Conservation (phyloP, 768 basidiomycete species). For the Sporobolomyces pararoseus region DNA sequence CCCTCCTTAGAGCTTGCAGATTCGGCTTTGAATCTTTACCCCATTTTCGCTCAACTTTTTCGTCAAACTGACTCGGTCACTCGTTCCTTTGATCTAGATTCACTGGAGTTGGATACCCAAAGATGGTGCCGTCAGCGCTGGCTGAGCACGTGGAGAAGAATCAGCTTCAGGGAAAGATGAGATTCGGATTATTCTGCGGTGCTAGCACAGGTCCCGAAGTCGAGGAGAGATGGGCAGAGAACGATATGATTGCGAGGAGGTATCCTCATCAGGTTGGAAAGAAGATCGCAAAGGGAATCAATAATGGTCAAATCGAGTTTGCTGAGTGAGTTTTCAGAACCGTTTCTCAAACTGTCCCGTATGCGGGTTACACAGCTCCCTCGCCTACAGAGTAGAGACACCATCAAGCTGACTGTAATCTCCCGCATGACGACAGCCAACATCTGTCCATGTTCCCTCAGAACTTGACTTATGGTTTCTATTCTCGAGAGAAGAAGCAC, state of each 20-base stretch:
- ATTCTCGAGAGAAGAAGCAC: conserved; percentile 40
- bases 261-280: conserved; percentile 48
- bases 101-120: conserved; percentile 44
- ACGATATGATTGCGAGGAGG: conserved; percentile 43
- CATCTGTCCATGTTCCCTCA: conserved; percentile 42
- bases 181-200: conserved; percentile 44
- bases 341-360: no score
- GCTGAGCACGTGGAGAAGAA: conserved; percentile 46
- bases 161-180: conserved; percentile 44
- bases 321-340: conserved; percentile 29
- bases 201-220: conserved; percentile 40
- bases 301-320: conserved; percentile 44
- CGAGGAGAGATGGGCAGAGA: conserved; percentile 41
- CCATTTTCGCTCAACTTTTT: neutral
- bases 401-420: no score
- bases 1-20: neutral
- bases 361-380: no score
- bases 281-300: conserved; percentile 45
- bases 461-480: conserved; percentile 44
- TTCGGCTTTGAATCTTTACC: neutral
- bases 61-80: neutral
- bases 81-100: conserved; percentile 19
- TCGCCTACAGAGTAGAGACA: no score
- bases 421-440: conserved; percentile 32
- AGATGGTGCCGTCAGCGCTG: conserved; percentile 41